Base-by-base conservation (phyloP, 202 grass and related monocot species). In the Schoenoplectus triqueter region DNA sequence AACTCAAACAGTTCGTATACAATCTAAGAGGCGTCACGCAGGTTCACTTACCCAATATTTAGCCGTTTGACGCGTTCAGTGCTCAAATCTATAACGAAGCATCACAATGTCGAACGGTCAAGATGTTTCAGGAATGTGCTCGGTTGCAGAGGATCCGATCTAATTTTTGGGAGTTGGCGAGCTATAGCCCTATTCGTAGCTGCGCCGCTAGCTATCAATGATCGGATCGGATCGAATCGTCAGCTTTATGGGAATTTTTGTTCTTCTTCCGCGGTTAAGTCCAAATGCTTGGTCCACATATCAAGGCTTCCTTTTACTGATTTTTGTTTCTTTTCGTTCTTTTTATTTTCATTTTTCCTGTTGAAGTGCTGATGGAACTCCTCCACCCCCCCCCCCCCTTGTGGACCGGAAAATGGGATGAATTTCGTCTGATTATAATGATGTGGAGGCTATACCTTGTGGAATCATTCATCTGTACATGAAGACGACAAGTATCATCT, bases 271-370 rank as follows among this genome's bases (percentile, higher is more conserved):
- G 41, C 14, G 2, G 10, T 22, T 13, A 67, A 51, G 17, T 82
- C 80, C 44, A 82, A 82, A 82, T 65, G 62, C 9, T 82, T 82
- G 77, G 77, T 13, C 55, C 56, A 3, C 39, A 56, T 44, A 63
- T 80, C 77, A 80, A 80, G 77, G 39, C 55, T 62, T 62, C 41
- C 42, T 8, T 80, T 41, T 59, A n/a, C 10, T 21, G 5, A 9
- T 10, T 80, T 64, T 62, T 54, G 31, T 7, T 10, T 22, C 41
- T 57, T 78, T 22, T 22, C 3, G 31, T 78, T 18, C 8, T 78
- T 78, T 7, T 39, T 31, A 10, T 55, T 55, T 15, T 78, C 50
- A 3, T 56, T 77, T 56, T 52, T 77, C 18, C n/a, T 21, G 72
- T 8, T 55, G 47, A 55, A 10, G 50, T 31, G 31, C 31, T 31